These are phyloP conservation scores for Aurinia saxatilis DNA, from an alignment of 345 rosid genomes.

Conservation along the genomic window DNA sequence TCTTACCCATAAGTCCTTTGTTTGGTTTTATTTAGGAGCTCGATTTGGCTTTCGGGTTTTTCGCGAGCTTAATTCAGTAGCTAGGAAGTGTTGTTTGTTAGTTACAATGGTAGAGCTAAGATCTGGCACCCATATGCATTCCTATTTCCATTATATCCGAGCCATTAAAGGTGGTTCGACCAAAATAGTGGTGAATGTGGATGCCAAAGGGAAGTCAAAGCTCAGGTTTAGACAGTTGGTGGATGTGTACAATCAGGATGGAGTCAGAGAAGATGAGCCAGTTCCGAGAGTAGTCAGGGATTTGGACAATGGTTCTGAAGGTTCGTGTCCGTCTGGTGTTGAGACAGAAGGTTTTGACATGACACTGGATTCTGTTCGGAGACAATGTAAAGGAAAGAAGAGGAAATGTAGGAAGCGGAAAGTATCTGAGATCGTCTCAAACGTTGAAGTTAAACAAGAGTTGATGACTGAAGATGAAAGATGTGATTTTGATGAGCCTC, in stretches of 20 bases:
- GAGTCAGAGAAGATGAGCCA: not conserved
- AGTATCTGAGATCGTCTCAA: slow-evolving; percentile 8
- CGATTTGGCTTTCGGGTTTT: not conserved
- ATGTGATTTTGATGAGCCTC: slow-evolving; percentile 45
- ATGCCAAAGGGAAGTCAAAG: slow-evolving; percentile 34
- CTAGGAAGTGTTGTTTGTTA: not conserved
- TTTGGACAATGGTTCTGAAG: slow-evolving; percentile 3
- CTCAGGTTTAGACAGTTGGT: slow-evolving; percentile 38
- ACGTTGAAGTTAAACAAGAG: slow-evolving; percentile 24
- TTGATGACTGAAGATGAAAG: slow-evolving; percentile 29
- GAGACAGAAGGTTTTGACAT: slow-evolving; percentile 28
- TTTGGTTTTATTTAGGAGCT: slow-evolving; percentile 1
- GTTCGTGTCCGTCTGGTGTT: slow-evolving; percentile 11
- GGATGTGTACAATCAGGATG: slow-evolving; percentile 33
- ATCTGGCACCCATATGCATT: slow-evolving; percentile 27
- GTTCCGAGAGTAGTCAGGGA: slow-evolving; percentile 29
- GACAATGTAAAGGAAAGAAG: slow-evolving; percentile 48
- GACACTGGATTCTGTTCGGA: slow-evolving; percentile 51
- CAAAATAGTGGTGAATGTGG: slow-evolving; percentile 29
- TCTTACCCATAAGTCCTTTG: not conserved
- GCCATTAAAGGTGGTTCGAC: slow-evolving; percentile 34
- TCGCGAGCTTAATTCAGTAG: not conserved
- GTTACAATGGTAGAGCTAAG: slow-evolving; percentile 50
- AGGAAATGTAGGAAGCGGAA: slow-evolving; percentile 30
- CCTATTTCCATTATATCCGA: slow-evolving; percentile 37